Evolutionary conservation across 1,139 yeast genomes (phyloP), one percentile per base, ranked within the genome.

Genomic region (Geotrichum siamense): DNA sequence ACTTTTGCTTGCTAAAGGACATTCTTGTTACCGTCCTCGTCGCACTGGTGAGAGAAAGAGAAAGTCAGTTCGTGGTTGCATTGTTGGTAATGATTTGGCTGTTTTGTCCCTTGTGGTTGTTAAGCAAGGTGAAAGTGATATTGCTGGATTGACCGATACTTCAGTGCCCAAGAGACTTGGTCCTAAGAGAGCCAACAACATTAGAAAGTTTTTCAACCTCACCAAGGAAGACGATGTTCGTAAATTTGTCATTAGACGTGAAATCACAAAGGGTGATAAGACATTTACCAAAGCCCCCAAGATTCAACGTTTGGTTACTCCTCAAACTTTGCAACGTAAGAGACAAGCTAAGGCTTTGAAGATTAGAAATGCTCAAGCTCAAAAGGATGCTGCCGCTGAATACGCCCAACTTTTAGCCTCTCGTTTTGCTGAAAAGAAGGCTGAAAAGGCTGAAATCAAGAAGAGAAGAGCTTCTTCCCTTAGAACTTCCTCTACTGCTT

Each of bases 361-460:
- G 84, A 77, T 85, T 71, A 83, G 82, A 78, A 85, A 85, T 74
- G 96, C 97, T 72, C 95, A 86, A 79, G 87, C 85, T 68, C 96
- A 87, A 77, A 87, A 94, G 86, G 97, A 91, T 72, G 96, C 95
- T 75, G 98, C 99, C 74, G 95, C 97, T 70, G 98, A 91, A 75
- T 91, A 91, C 82, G 94, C 97, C 69, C 95, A 87, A 76, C 79
- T 91, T 71, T 81, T 91, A 73, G 97, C 98, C 69, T 77, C 87
- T 79, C 93, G 97, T 76, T 83, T 89, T 72, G 83, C 85, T 74
- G 97, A 89, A 76, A 63, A 91, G 79, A 89, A 89, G 80, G 93
- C 94, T 72, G 94, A 85, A 75, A 85, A 78, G 78, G 96, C 95
- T 75, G 96, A 86, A 78, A 79, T 83, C 74, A 85, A 82, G 78